Percentiles rank a stretch among this genome's conserved stretches.
Evolutionary conservation across 2,329 filamentous ascomycete genomes (phyloP).

Genomic region (Colletotrichum aenigma): DNA sequence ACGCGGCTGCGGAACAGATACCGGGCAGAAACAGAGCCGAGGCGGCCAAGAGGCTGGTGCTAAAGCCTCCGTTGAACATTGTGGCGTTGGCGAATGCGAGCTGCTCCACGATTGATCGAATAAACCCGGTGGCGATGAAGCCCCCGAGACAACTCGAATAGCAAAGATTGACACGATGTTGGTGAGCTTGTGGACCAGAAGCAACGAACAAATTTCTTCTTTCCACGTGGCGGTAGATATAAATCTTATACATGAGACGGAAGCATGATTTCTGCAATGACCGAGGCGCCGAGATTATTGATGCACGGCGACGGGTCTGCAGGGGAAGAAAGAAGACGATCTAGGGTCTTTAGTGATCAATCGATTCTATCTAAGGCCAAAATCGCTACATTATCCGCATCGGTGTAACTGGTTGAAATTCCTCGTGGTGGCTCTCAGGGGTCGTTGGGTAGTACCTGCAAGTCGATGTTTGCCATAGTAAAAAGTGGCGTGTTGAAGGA

Average conservation of each 20-base stretch:
- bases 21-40: neutral
- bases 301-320: neutral
- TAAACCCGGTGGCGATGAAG: neutral
- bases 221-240: neutral
- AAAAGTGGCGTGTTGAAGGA: neutral
- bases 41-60: neutral
- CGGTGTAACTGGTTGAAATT: too few relatives aligned
- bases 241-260: neutral
- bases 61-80: neutral
- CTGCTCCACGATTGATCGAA: neutral
- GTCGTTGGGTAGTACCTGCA: neutral
- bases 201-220: neutral
- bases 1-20: neutral
- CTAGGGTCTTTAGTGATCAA: too few relatives aligned
- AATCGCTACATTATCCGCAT: too few relatives aligned
- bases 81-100: neutral
- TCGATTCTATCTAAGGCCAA: too few relatives aligned
- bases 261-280: neutral
- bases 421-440: neutral
- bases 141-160: neutral
- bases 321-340: neutral
- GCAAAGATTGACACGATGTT: neutral
- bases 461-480: neutral
- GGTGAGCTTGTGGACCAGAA: neutral
- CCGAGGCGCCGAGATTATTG: neutral